phyloP scores from a whole-genome alignment of 1,284 basidiomycete species.

The Sphaerobolus stellatus region DNA sequence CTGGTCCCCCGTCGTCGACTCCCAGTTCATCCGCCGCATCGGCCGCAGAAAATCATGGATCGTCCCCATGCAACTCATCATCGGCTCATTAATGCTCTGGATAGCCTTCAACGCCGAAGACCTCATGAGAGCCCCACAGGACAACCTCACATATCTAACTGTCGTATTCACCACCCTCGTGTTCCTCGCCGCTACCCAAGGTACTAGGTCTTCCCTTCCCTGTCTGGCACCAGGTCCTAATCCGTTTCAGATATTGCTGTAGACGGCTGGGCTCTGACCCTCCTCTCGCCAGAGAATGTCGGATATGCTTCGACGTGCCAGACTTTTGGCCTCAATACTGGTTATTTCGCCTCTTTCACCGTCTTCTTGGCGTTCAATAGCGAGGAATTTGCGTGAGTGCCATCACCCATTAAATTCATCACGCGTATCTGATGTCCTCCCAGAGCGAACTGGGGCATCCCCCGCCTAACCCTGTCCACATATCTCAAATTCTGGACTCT shows the following conservation, averaged over 20 bases:
- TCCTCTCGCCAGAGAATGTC: conserved; percentile 92
- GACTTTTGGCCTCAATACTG: conserved; percentile 95
- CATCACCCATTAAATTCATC: not conserved
- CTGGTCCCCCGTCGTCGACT: conserved; percentile 98
- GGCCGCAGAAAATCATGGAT: conserved; percentile 99
- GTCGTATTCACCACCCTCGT: conserved; percentile 88
- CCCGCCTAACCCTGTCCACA: conserved; percentile 75
- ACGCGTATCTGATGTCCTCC: conserved; percentile 3
- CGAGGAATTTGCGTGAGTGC: conserved; percentile 81
- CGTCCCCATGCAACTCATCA: conserved; percentile 92
- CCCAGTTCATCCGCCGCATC: conserved; percentile 76
- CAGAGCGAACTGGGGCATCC: conserved; percentile 82
- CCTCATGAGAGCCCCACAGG: conserved; percentile 70
- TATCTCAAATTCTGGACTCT: conserved; percentile 90
- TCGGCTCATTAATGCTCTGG: conserved; percentile 86
- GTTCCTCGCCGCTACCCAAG: conserved; percentile 96
- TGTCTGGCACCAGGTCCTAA: conserved; percentile 7
- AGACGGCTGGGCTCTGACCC: conserved; percentile 97
- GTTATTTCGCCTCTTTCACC: conserved; percentile 95
- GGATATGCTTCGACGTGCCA: conserved; percentile 98
- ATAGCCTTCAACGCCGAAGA: conserved; percentile 81
- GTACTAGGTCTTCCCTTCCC: conserved; percentile 40
- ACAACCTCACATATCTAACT: conserved; percentile 79
- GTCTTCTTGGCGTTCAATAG: conserved; percentile 98
- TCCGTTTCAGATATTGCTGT: conserved; percentile 84